Evolutionary conservation across 768 basidiomycete genomes (phyloP), one percentile per base, ranked within the genome.

Genomic region (Glaciozyma martinii): DNA sequence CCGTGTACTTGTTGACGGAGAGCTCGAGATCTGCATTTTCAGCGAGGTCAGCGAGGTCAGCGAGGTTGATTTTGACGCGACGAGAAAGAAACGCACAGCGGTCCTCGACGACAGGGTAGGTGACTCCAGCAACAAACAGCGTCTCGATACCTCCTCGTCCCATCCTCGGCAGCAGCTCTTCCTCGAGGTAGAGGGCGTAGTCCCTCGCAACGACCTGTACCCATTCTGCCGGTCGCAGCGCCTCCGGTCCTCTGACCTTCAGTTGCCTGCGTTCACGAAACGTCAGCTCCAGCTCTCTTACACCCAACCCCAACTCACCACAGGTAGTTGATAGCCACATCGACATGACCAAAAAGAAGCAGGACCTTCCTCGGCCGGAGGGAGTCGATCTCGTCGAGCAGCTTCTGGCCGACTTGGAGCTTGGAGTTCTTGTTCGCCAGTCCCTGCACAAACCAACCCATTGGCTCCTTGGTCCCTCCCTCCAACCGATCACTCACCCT

Each of bases 1-100:
- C 33, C 23, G 65, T 18, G 49, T 68, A 68, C 60, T 69, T 69
- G 19, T 56, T 6, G 0, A 33, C 15, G 15, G 27, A 13, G 3
- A 43, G 54, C 44, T 68, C 67, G 63, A 68, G 67, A 29, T 55
- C 67, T 68, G 56, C n/a, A n/a, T n/a, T n/a, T n/a, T n/a, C n/a
- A n/a, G n/a, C 13, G 10, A 40, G n/a, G n/a, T n/a, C n/a, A 40
- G 37, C 37, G 37, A 40, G 47, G 25, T 52, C 27, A 57, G 37
- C 25, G 6, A n/a, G 3, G 37, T 19, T 5, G 5, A 21, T 10
- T 10, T 3, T 5, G 49, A n/a, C 40, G 44, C 21, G n/a, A 29
- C 1, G 15, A n/a, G n/a, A 15, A 46, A 32, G 21, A 7, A 18
- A 21, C 52, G 27, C 29, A 29, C 53, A 23, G 21, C 27, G 53